Conservation (phyloP, 805 yeast genomes). For the Candida arabinofermentans region DNA sequence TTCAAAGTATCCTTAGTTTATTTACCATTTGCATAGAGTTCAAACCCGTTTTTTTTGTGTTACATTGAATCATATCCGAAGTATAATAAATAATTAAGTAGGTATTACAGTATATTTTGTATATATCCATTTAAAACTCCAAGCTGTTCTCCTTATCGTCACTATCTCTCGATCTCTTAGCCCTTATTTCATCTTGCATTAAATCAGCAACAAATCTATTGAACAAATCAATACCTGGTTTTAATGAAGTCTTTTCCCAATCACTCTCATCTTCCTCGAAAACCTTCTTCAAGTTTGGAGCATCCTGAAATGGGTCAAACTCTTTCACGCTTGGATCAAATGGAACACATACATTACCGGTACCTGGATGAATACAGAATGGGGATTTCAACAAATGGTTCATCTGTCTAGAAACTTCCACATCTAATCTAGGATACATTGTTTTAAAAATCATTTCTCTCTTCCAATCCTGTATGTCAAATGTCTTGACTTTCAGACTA, state of each 20-base stretch:
- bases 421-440: constrained; percentile 88
- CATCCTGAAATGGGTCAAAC: constrained; percentile 68
- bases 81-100: not conserved
- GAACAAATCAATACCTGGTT: constrained; percentile 67
- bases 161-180: constrained; percentile 32
- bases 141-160: constrained; percentile 20
- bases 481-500: constrained; percentile 31
- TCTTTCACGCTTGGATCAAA: constrained; percentile 48
- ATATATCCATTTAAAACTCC: constrained; percentile 22
- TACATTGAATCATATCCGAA: not conserved
- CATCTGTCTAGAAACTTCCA: constrained; percentile 84
- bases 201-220: constrained; percentile 56
- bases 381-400: constrained; percentile 94
- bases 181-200: constrained; percentile 48
- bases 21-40: not conserved
- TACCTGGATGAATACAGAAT: constrained; percentile 93
- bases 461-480: constrained; percentile 60
- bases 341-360: constrained; percentile 95
- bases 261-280: constrained; percentile 60
- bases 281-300: constrained; percentile 69
- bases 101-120: too few relatives aligned
- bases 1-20: too few relatives aligned
- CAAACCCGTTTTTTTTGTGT: not conserved
- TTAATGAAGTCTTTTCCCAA: constrained; percentile 64
- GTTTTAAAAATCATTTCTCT: constrained; percentile 75